Evolutionary conservation across 805 yeast species (phyloP), one percentile per base, ranked within the genome.

Genomic region (Lipomyces lipofer): DNA sequence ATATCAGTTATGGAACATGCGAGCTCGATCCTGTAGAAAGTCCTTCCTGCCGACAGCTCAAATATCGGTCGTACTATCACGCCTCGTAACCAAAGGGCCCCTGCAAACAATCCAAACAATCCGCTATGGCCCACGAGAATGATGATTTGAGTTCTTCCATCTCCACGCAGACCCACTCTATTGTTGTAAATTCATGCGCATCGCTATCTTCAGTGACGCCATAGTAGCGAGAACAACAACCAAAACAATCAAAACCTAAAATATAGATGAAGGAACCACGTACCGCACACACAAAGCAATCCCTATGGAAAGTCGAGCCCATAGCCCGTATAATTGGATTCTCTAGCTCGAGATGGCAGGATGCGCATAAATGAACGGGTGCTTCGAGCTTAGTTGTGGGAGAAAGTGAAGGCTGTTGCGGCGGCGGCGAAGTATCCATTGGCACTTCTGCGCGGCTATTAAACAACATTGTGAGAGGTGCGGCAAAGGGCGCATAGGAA

Each of bases 251-350:
- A 4, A 17, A 21, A 24, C 46, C 36, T 13, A 15, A 28, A 6
- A 47, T 5, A 29, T 15, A n/a, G 33, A 21, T 25, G 19, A 15
- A 15, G 22, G 33, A 30, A 9, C 32, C 10, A 47, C 62, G n/a
- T 43, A 59, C 63, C 28, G 52, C 52, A 29, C 64, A 62, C 15
- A 45, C 52, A 43, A 62, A 58, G 43, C 64, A 60, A 15, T 50
- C 51, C 25, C 48, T 42, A 43, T 62, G 64, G 29, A 51, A 60
- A 29, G 30, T 43, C 13, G 25, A 29, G 47, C 50, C 55, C 45
- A 52, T 42, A 17, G 60, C 59, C 17, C 63, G 59, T 17, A 60
- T 54, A 13, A 53, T 50, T 4, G 62, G 60, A 36, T 48, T 36
- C 28, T 39, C 49, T 27, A 58, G 48, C 12, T 30, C 43, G n/a